Conservation (phyloP, 2,329 filamentous ascomycete species). For the Dendrostoma leiphaemia region DNA sequence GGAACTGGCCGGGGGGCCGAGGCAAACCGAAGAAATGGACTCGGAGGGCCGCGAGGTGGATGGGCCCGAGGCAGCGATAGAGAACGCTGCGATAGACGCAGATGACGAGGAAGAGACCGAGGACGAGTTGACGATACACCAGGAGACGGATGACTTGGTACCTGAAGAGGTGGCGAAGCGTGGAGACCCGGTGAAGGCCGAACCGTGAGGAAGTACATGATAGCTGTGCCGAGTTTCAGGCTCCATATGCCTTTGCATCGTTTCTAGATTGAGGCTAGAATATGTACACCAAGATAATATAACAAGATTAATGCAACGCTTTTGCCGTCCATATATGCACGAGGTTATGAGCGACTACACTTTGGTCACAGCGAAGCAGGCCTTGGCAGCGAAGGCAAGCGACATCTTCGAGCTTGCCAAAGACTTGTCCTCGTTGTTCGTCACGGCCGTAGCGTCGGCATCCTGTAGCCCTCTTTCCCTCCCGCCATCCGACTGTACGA, state of each 20-base stretch:
- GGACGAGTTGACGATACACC: not conserved
- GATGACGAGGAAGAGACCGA: not conserved
- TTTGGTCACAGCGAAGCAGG: slow-evolving; percentile 17
- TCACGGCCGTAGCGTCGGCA: slow-evolving; percentile 21
- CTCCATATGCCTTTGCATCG: not conserved
- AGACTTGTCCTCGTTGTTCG: not conserved
- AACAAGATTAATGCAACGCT: not conserved
- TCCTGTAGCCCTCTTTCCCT: slow-evolving; percentile 27
- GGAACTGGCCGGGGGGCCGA: slow-evolving; percentile 32
- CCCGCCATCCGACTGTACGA: slow-evolving; percentile 27
- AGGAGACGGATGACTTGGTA: not conserved
- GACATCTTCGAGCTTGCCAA: not conserved
- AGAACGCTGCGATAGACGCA: not conserved
- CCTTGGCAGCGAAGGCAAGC: slow-evolving; percentile 13
- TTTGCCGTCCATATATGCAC: not conserved
- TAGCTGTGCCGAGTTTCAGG: not conserved
- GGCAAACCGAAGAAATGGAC: not conserved
- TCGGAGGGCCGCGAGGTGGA: not conserved
- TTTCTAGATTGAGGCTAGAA: not conserved
- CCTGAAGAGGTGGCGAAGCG: not conserved
- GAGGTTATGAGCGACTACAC: not conserved
- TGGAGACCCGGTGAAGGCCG: not conserved
- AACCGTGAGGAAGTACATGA: not conserved
- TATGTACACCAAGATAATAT: not conserved
- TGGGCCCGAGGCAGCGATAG: not conserved